Percentiles rank a stretch among this genome's conserved stretches.
These are phyloP conservation scores for Cutaneotrichosporon cutaneum DNA, from an alignment of 1,284 basidiomycete species.

Conservation along the genomic window DNA sequence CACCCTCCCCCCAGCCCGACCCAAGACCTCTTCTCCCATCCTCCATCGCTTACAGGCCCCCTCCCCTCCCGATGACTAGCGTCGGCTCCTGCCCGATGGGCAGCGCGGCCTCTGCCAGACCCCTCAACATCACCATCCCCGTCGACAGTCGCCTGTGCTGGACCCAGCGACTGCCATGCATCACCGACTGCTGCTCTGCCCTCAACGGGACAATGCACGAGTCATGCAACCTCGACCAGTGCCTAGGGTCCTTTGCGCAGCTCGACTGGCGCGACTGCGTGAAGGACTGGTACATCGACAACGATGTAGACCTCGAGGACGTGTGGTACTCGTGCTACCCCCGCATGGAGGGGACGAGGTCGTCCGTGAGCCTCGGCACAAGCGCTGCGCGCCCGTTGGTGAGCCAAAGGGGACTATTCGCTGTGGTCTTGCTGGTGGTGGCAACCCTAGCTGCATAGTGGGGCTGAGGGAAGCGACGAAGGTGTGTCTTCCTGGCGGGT, in stretches of 20 bases:
- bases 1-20: too few relatives aligned
- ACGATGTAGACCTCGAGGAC: neutral
- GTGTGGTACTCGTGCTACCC: conserved; percentile 3
- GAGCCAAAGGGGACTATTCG: neutral
- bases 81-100: neutral
- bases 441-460: neutral
- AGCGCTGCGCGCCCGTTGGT: neutral
- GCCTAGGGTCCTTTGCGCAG: neutral
- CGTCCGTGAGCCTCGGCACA: neutral
- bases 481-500: neutral
- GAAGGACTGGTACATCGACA: conserved; percentile 2
- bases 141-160: conserved; percentile 1
- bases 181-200: conserved; percentile 4
- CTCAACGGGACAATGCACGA: neutral
- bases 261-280: conserved; percentile 5
- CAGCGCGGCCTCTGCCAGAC: neutral
- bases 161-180: neutral
- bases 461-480: neutral
- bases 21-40: too few relatives aligned
- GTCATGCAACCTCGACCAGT: conserved; percentile 4
- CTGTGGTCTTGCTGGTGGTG: neutral
- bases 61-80: neutral
- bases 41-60: neutral
- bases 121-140: neutral
- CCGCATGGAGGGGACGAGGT: neutral